Conservation (phyloP, 768 basidiomycete species). For the Naematelia aurantialba region DNA sequence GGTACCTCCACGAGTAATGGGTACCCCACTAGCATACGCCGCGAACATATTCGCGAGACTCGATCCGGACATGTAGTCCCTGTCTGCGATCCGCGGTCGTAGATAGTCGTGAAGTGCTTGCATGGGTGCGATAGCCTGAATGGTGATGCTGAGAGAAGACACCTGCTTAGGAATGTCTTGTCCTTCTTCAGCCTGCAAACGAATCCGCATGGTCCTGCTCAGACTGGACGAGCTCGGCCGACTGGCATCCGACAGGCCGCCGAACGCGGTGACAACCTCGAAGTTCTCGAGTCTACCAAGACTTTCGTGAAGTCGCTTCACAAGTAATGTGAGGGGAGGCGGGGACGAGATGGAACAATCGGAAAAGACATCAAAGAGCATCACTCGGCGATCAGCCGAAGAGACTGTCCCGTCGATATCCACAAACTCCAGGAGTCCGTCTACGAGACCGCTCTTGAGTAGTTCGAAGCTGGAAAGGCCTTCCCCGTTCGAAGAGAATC, state of each 20-base stretch:
- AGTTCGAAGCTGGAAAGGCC: conserved; percentile 93
- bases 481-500: conserved; percentile 62
- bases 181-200: conserved; percentile 82
- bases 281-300: conserved; percentile 92
- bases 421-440: conserved; percentile 75
- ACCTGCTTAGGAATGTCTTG: conserved; percentile 78
- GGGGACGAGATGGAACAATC: conserved; percentile 53
- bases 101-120: conserved; percentile 95
- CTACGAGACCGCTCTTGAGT: conserved; percentile 87
- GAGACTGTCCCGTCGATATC: conserved; percentile 66
- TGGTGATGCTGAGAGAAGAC: conserved; percentile 84
- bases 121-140: conserved; percentile 97
- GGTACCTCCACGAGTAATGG: conserved; percentile 55
- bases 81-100: conserved; percentile 58
- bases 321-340: conserved; percentile 67
- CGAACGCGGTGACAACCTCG: conserved; percentile 85
- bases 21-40: conserved; percentile 59
- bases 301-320: conserved; percentile 94
- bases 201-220: conserved; percentile 85
- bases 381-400: conserved; percentile 64
- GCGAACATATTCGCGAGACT: conserved; percentile 85
- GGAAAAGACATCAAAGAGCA: conserved; percentile 75
- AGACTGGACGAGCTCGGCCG: conserved; percentile 84
- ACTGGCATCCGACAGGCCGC: conserved; percentile 52
- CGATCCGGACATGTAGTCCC: conserved; percentile 25